These are phyloP conservation scores for Funneliformis mosseae DNA, from an alignment of 192 early-diverging fungal genomes.

Conservation along the genomic window DNA sequence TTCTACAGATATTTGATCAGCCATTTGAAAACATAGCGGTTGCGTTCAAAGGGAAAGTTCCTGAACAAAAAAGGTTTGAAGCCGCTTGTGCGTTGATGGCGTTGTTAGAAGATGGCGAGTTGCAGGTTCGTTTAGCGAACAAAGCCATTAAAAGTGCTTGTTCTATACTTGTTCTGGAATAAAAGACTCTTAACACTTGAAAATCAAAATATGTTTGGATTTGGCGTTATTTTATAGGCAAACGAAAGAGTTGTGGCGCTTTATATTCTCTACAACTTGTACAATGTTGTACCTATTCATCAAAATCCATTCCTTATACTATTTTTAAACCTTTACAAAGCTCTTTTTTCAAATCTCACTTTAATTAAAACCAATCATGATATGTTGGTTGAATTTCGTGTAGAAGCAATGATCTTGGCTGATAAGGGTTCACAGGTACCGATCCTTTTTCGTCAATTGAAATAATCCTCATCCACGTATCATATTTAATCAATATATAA, in stretches of 20 bases:
- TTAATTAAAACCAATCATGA: slow-evolving; percentile 19
- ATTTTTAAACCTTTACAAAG: slow-evolving; percentile 27
- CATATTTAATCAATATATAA: no score
- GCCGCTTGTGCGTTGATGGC: slow-evolving; percentile 30
- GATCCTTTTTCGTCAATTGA: not conserved
- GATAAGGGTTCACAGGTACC: slow-evolving; percentile 29
- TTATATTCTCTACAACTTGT: slow-evolving; percentile 30
- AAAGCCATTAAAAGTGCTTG: not conserved
- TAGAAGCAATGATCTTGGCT: slow-evolving; percentile 20
- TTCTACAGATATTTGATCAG: slow-evolving; percentile 12
- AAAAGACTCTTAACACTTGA: not conserved
- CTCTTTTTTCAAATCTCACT: slow-evolving; percentile 20
- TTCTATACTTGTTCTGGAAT: not conserved
- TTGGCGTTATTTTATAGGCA: not conserved
- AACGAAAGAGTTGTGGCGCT: slow-evolving; percentile 24
- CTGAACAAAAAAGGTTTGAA: slow-evolving; percentile 32
- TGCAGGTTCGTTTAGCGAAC: slow-evolving; percentile 21
- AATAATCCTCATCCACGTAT: no score
- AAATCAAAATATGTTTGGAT: not conserved
- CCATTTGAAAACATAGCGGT: slow-evolving; percentile 28
- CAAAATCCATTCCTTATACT: slow-evolving; percentile 30
- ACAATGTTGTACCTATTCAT: slow-evolving; percentile 28
- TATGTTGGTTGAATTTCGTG: slow-evolving; percentile 31
- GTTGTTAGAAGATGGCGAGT: slow-evolving; percentile 17
- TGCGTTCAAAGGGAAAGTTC: slow-evolving; percentile 11